These are phyloP conservation scores for Blastobotrys persicus DNA, from an alignment of 1,139 yeast species.

Conservation along the genomic window DNA sequence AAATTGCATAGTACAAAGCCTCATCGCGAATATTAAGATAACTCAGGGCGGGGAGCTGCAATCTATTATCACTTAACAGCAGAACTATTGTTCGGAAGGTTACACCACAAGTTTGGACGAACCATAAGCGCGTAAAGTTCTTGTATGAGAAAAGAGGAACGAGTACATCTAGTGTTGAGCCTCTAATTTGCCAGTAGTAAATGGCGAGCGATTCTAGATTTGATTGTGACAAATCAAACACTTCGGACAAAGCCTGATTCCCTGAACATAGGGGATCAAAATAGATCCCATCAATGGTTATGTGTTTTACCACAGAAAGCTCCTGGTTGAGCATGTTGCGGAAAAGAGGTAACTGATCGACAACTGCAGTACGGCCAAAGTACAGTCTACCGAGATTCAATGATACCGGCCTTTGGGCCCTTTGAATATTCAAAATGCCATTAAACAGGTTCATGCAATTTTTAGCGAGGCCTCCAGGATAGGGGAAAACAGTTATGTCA, in stretches of 20 bases:
- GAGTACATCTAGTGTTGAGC: neutral
- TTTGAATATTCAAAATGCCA: neutral
- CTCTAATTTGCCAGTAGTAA: neutral
- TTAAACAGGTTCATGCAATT: neutral
- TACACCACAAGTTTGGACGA: neutral
- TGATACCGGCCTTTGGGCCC: neutral
- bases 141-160: neutral
- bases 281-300: neutral
- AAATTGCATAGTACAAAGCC: neutral
- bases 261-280: neutral
- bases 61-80: neutral
- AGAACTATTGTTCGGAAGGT: neutral
- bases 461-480: too few species aligned
- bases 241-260: neutral
- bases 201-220: neutral
- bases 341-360: neutral
- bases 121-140: neutral
- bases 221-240: neutral
- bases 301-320: neutral
- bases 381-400: neutral
- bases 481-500: neutral
- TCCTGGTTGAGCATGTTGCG: neutral
- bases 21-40: neutral
- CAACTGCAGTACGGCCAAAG: neutral
- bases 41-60: neutral